These are phyloP conservation scores for Calonectria pteridis DNA, from an alignment of 2,329 filamentous ascomycete genomes.

Conservation along the genomic window DNA sequence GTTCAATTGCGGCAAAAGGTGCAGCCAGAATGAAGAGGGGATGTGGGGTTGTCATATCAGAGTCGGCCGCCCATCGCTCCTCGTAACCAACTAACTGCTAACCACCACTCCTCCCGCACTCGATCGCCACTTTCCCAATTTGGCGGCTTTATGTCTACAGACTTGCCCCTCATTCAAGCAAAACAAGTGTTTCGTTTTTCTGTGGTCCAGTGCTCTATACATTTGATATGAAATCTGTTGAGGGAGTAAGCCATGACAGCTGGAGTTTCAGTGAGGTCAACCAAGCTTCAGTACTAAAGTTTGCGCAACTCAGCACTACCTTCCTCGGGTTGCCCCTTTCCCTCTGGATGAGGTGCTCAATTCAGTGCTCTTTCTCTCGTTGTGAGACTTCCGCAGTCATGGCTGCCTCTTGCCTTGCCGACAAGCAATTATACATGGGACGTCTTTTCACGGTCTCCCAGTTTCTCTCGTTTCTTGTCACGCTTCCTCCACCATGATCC, in stretches of 20 bases:
- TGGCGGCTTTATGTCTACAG: neutral
- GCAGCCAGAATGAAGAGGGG: neutral
- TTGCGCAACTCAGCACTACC: neutral
- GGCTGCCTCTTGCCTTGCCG: neutral
- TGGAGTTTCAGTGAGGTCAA: neutral
- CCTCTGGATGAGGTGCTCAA: neutral
- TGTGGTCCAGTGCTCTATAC: neutral
- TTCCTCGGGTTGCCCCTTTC: neutral
- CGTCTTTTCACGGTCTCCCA: neutral
- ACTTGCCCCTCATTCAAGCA: neutral
- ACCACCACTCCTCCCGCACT: neutral
- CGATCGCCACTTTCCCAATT: slow-evolving; percentile 12
- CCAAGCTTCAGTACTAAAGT: neutral
- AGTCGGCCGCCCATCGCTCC: neutral
- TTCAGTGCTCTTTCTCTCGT: neutral
- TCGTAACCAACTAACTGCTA: neutral
- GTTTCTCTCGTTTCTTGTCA: neutral
- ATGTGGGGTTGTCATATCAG: neutral
- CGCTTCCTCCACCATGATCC: slow-evolving; percentile 16
- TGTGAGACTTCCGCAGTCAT: neutral
- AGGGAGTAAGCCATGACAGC: neutral
- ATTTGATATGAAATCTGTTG: neutral
- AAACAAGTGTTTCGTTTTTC: neutral
- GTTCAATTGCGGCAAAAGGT: neutral
- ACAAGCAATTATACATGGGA: neutral